phyloP scores from a whole-genome alignment of 2,329 filamentous ascomycete genomes.

The Dothiorella sarmentorum region DNA sequence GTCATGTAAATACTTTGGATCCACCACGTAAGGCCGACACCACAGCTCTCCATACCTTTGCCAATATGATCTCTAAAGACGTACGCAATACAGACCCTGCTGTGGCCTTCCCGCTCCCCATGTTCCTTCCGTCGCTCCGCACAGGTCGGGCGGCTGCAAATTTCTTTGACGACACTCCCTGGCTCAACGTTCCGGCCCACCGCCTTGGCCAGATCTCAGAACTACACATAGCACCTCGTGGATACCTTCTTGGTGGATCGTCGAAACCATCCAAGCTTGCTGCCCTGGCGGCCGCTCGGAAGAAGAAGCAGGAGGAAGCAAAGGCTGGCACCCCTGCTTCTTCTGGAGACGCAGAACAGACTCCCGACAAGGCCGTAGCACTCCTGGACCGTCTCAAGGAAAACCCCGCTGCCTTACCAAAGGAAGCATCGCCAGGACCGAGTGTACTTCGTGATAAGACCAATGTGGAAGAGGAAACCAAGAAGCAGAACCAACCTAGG shows the following conservation, averaged over 20 bases:
- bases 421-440: background rate
- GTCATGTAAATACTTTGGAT: slow-evolving; percentile 7
- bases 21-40: slow-evolving; percentile 13
- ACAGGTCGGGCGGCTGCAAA: slow-evolving; percentile 45
- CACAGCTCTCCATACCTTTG: background rate
- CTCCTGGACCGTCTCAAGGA: slow-evolving; percentile 44
- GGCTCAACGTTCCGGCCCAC: slow-evolving; percentile 68
- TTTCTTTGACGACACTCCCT: slow-evolving; percentile 82
- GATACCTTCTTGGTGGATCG: slow-evolving; percentile 76
- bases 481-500: background rate
- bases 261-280: slow-evolving; percentile 85
- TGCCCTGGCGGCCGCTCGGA: slow-evolving; percentile 78
- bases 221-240: slow-evolving; percentile 55
- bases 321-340: slow-evolving; percentile 27
- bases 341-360: slow-evolving; percentile 18
- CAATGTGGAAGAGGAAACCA: slow-evolving; percentile 15
- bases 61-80: background rate
- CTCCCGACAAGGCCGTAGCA: slow-evolving; percentile 37
- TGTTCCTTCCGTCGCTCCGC: slow-evolving; percentile 3
- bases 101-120: slow-evolving; percentile 13
- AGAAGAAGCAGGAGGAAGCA: slow-evolving; percentile 73
- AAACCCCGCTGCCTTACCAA: slow-evolving; percentile 23
- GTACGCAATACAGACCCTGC: background rate
- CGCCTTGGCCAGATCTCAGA: slow-evolving; percentile 63
- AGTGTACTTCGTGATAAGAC: slow-evolving; percentile 26